phyloP scores from a whole-genome alignment of 768 basidiomycete genomes.

The Naganishia vishniacii region DNA sequence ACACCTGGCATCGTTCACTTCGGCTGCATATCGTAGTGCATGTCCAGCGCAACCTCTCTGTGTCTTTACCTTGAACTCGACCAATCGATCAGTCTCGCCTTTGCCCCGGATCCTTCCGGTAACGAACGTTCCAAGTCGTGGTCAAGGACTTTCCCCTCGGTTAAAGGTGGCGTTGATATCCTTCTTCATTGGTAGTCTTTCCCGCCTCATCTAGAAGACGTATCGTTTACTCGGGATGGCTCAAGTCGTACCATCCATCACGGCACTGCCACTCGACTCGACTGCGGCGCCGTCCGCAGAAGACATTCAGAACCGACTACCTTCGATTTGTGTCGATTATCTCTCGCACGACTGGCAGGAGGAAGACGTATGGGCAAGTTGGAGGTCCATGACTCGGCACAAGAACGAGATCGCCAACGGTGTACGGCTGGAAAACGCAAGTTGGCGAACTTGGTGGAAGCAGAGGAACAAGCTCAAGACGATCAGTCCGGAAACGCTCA shows the following conservation, averaged over 20 bases:
- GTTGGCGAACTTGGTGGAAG: slow-evolving; percentile 99
- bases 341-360: slow-evolving; percentile 96
- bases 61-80: neutral
- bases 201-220: neutral
- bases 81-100: neutral
- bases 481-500: slow-evolving; percentile 90
- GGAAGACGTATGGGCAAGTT: slow-evolving; percentile 97
- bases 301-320: slow-evolving; percentile 65
- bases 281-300: slow-evolving; percentile 48
- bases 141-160: neutral
- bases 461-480: slow-evolving; percentile 94
- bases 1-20: neutral
- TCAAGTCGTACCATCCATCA: slow-evolving; percentile 47
- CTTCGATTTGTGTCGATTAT: slow-evolving; percentile 94
- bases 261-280: slow-evolving; percentile 47
- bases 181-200: neutral
- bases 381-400: slow-evolving; percentile 95
- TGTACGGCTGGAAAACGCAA: slow-evolving; percentile 88
- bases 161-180: neutral
- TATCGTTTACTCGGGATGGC: slow-evolving; percentile 35
- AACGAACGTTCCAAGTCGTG: neutral
- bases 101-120: no score
- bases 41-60: neutral
- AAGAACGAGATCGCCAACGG: slow-evolving; percentile 98
- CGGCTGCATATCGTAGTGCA: neutral